Evolutionary conservation across 805 yeast species (phyloP).

Genomic region (Kazachstania viticola): DNA sequence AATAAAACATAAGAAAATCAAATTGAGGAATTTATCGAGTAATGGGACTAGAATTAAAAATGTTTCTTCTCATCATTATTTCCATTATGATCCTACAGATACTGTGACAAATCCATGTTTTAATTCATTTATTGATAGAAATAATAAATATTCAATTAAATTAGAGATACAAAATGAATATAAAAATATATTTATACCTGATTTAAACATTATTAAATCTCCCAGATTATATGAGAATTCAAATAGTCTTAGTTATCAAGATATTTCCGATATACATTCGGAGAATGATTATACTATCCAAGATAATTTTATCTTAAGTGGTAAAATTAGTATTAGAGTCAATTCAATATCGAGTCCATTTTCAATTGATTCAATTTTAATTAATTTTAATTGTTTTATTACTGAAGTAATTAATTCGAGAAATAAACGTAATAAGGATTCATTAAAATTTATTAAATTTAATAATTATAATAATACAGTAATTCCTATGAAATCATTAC

Average conservation of each 20-base stretch:
- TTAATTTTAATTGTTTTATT: neutral
- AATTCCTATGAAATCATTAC: constrained; percentile 1
- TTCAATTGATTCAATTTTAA: neutral
- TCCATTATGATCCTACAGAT: neutral
- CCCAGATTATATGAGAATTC: too few species aligned
- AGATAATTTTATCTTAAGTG: too few species aligned
- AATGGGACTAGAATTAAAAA: neutral
- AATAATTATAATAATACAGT: neutral
- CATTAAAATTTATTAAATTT: constrained; percentile 1
- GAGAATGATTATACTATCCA: too few species aligned
- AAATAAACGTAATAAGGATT: neutral
- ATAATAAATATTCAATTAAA: constrained; percentile 1
- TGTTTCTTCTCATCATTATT: neutral
- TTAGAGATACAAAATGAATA: too few species aligned
- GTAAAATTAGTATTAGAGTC: too few species aligned
- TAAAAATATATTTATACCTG: too few species aligned
- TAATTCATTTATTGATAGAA: neutral
- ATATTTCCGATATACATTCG: too few species aligned
- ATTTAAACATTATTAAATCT: too few species aligned
- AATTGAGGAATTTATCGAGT: neutral
- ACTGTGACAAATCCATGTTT: neutral
- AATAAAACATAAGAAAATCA: neutral
- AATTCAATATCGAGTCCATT: neutral
- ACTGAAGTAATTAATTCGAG: neutral
- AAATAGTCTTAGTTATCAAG: too few species aligned